These are phyloP conservation scores for Hypoxylon lienhwacheense DNA, from an alignment of 495 filamentous ascomycete genomes.

Conservation along the genomic window DNA sequence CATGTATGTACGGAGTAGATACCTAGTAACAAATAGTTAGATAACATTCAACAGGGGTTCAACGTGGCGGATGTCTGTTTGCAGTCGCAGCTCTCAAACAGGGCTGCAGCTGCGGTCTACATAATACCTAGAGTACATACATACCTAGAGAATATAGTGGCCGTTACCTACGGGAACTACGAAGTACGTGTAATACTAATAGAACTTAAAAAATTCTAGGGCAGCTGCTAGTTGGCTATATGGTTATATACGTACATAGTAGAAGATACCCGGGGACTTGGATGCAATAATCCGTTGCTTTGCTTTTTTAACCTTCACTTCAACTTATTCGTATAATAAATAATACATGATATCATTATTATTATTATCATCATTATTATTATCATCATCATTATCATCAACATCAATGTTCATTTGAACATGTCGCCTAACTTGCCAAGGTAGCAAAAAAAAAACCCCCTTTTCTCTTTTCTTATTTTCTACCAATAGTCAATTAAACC, in stretches of 20 bases:
- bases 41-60: constrained; percentile 7
- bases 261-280: too few relatives aligned
- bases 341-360: background rate
- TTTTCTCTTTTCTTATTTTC: background rate
- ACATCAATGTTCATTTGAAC: constrained; percentile 16
- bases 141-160: constrained; percentile 1
- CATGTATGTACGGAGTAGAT: background rate
- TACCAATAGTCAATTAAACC: constrained; percentile 10
- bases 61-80: constrained; percentile 6
- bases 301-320: too few relatives aligned
- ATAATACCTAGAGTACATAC: background rate
- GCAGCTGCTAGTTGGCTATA: background rate
- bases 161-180: too few relatives aligned
- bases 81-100: background rate
- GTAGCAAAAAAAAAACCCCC: constrained; percentile 1
- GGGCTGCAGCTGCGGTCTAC: constrained; percentile 16
- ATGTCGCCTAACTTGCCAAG: constrained; percentile 11
- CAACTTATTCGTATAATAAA: too few relatives aligned
- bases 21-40: background rate
- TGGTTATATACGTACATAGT: too few relatives aligned
- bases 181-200: too few relatives aligned
- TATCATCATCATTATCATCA: too few relatives aligned
- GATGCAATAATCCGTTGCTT: too few relatives aligned
- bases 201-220: background rate
- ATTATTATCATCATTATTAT: constrained; percentile 3